A percentile compares a stretch with the other conserved stretches of the same genome.
These are phyloP conservation scores for Meredithiella fracta DNA, from an alignment of 2,329 filamentous ascomycete genomes.

Conservation along the genomic window DNA sequence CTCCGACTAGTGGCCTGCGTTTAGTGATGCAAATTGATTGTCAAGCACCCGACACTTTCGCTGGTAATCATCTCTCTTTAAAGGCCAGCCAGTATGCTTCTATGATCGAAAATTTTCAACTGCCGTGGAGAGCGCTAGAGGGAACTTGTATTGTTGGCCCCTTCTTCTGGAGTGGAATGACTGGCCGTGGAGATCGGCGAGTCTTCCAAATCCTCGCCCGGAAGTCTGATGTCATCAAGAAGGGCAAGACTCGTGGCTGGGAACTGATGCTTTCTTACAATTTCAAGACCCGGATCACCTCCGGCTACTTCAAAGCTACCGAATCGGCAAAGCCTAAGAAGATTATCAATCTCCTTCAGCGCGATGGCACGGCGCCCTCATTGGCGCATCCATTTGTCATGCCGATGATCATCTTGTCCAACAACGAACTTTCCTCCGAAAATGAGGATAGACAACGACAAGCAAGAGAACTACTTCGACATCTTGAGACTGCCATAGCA, in stretches of 20 bases:
- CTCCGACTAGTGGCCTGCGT: slow-evolving; percentile 34
- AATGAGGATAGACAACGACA: slow-evolving; percentile 46
- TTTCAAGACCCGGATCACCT: slow-evolving; percentile 37
- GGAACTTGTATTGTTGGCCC: slow-evolving; percentile 42
- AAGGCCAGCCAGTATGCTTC: slow-evolving; percentile 31
- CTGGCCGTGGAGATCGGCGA: slow-evolving; percentile 39
- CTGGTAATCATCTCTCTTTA: slow-evolving; percentile 37
- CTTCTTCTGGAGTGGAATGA: slow-evolving; percentile 44
- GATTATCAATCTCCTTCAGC: slow-evolving; percentile 31
- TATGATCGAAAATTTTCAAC: slow-evolving; percentile 38
- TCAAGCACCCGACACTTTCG: slow-evolving; percentile 40
- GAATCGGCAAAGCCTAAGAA: slow-evolving; percentile 27
- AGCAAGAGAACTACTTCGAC: slow-evolving; percentile 44
- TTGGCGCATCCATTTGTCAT: slow-evolving; percentile 42
- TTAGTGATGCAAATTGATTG: slow-evolving; percentile 42
- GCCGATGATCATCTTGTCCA: slow-evolving; percentile 41
- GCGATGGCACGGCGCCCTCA: slow-evolving; percentile 29
- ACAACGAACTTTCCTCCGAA: slow-evolving; percentile 37
- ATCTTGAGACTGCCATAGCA: slow-evolving; percentile 43
- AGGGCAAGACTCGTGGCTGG: slow-evolving; percentile 46
- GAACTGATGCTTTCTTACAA: slow-evolving; percentile 46
- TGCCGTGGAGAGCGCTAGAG: slow-evolving; percentile 43
- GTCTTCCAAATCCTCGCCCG: slow-evolving; percentile 47
- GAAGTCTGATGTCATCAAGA: slow-evolving; percentile 50
- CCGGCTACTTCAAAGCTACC: slow-evolving; percentile 46